Percentiles rank a stretch among this genome's conserved stretches.
Conservation (phyloP, 768 basidiomycete species). For the Lactarius indigo region DNA sequence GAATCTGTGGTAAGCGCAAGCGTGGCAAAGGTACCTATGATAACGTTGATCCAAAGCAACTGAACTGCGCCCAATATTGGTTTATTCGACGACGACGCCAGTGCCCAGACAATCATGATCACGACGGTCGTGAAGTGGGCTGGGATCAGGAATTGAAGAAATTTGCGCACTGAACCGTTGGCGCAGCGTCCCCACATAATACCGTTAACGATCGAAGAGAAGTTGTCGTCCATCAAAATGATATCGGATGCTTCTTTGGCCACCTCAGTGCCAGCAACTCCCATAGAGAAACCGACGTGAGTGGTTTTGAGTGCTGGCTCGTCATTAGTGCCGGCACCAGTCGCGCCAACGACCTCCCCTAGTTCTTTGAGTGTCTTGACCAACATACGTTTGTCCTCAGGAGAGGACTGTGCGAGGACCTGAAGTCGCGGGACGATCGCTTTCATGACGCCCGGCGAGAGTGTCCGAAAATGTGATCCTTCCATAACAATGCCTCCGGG, state of each 20-base stretch:
- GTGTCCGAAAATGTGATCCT: conserved; percentile 85
- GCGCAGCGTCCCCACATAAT: conserved; percentile 99
- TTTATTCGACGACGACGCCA: conserved; percentile 67
- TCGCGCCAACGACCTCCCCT: conserved; percentile 91
- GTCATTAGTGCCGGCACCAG: conserved; percentile 97
- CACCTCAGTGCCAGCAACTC: conserved; percentile 94
- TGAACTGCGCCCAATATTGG: conserved; percentile 96
- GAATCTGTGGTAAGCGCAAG: conserved; percentile 97
- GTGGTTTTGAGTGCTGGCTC: conserved; percentile 94
- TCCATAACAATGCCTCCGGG: conserved; percentile 97
- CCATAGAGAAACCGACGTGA: conserved; percentile 96
- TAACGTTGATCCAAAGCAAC: conserved; percentile 98
- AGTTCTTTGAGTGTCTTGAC: conserved; percentile 83
- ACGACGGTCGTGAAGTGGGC: conserved; percentile 95
- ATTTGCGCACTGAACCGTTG: conserved; percentile 96
- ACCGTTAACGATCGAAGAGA: conserved; percentile 92
- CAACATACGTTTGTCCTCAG: conserved; percentile 93
- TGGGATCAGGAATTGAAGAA: conserved; percentile 92
- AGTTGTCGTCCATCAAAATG: conserved; percentile 97
- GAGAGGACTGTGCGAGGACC: conserved; percentile 96
- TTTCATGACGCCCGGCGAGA: conserved; percentile 66
- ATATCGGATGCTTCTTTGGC: conserved; percentile 99
- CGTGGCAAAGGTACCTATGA: conserved; percentile 98
- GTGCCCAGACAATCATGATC: conserved; percentile 87
- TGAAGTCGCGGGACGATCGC: conserved; percentile 92